These are phyloP conservation scores for Arthrobotrys entomopaga DNA, from an alignment of 2,329 filamentous ascomycete species.

Conservation along the genomic window DNA sequence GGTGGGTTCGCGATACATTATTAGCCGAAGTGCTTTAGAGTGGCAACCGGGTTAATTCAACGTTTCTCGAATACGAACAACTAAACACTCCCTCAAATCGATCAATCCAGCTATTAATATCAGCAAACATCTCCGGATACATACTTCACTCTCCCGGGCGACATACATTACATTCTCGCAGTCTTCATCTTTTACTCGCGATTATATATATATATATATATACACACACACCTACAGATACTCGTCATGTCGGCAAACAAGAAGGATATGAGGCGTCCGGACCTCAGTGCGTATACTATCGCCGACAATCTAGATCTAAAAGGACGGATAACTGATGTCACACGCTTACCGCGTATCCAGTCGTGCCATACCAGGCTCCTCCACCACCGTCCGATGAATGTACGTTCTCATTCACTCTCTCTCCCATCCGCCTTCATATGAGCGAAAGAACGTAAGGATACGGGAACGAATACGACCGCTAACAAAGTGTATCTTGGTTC, in stretches of 20 bases:
- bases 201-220: not conserved
- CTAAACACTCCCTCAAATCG: not conserved
- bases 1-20: too few species aligned
- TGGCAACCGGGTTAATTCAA: too few species aligned
- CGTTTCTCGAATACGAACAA: not conserved
- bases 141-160: too few species aligned
- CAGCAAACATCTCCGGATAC: not conserved
- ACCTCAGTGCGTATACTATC: slow-evolving; percentile 36
- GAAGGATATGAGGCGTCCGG: slow-evolving; percentile 53
- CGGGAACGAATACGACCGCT: not conserved
- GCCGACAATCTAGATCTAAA: not conserved
- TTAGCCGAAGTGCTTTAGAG: not conserved
- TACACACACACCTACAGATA: slow-evolving; percentile 7
- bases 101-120: too few species aligned
- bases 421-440: too few species aligned
- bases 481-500: not conserved
- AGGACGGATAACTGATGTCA: slow-evolving; percentile 29
- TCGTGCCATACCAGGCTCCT: slow-evolving; percentile 47
- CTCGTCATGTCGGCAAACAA: slow-evolving; percentile 33
- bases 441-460: not conserved
- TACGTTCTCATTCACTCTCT: slow-evolving; percentile 6
- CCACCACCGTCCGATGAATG: slow-evolving; percentile 33
- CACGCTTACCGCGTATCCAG: slow-evolving; percentile 4
- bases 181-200: too few species aligned
- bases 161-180: too few species aligned